Evolutionary conservation across 257 asterid genomes (phyloP).

Genomic region (Cinchona pubescens): DNA sequence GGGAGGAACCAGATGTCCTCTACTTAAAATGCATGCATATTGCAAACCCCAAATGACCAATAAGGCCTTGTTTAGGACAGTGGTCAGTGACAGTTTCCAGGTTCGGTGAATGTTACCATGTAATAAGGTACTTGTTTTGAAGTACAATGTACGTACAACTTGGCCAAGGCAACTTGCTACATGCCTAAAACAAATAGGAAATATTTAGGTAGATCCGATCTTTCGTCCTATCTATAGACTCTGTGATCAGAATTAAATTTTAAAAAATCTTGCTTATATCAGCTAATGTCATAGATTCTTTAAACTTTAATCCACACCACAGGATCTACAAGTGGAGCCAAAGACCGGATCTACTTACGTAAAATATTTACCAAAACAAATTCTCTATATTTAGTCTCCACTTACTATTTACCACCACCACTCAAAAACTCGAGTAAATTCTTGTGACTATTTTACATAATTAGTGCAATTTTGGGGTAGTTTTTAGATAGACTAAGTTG

Average conservation of each 20-base stretch:
- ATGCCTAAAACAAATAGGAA: too few relatives aligned
- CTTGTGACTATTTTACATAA: background rate
- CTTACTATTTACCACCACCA: background rate
- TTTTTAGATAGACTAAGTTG: background rate
- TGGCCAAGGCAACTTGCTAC: background rate
- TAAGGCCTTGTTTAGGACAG: background rate
- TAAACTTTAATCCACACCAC: too few relatives aligned
- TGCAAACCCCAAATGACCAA: too few relatives aligned
- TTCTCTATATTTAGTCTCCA: background rate
- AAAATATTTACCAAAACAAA: too few relatives aligned
- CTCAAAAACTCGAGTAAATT: background rate
- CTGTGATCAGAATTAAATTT: too few relatives aligned
- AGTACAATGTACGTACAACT: background rate
- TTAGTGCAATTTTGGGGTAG: background rate
- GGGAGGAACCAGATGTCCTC: background rate
- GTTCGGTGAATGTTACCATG: background rate
- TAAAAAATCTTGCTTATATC: too few relatives aligned
- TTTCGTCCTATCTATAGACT: too few relatives aligned
- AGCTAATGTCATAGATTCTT: too few relatives aligned
- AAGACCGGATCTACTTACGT: too few relatives aligned
- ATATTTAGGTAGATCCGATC: too few relatives aligned
- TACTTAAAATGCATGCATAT: background rate
- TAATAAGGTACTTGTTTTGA: background rate
- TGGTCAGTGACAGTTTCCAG: background rate
- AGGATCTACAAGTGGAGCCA: too few relatives aligned